Evolutionary conservation across 495 filamentous ascomycete genomes (phyloP).

Genomic region (Neurospora sp.): DNA sequence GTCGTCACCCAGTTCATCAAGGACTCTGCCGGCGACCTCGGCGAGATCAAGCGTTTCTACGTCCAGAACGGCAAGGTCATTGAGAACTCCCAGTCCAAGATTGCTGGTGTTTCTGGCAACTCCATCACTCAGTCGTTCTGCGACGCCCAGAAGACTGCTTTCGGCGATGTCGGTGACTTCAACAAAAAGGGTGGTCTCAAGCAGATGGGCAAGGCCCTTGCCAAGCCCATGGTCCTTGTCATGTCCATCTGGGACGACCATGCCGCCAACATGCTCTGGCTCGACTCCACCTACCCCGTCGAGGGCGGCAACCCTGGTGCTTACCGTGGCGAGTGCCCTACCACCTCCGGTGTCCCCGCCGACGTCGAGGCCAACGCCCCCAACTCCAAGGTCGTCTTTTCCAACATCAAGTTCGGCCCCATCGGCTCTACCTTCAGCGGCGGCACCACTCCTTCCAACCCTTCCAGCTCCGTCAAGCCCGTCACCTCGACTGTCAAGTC

Average conservation of each 20-base stretch:
- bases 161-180: conserved; percentile 54
- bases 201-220: conserved; percentile 47
- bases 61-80: conserved; percentile 58
- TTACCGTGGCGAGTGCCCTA: conserved; percentile 58
- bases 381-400: conserved; percentile 42
- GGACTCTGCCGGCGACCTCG: conserved; percentile 37
- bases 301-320: conserved; percentile 47
- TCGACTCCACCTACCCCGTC: conserved; percentile 65
- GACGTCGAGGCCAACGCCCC: conserved; percentile 47
- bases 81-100: conserved; percentile 42
- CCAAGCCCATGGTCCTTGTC: conserved; percentile 60
- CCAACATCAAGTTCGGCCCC: conserved; percentile 64
- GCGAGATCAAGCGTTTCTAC: conserved; percentile 62
- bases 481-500: conserved; percentile 5
- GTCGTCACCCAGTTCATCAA: conserved; percentile 64
- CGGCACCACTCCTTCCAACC: conserved; percentile 1
- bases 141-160: conserved; percentile 45
- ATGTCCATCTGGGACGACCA: conserved; percentile 76
- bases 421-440: conserved; percentile 50
- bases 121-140: conserved; percentile 56
- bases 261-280: conserved; percentile 71
- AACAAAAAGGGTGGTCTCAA: conserved; percentile 47
- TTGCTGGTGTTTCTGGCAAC: conserved; percentile 41
- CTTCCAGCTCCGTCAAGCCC: conserved; percentile 8
- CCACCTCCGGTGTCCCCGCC: conserved; percentile 47